Percentiles rank a stretch among this genome's conserved stretches.
These are phyloP conservation scores for Thielaviopsis populi DNA, from an alignment of 2,329 filamentous ascomycete species.

Conservation along the genomic window DNA sequence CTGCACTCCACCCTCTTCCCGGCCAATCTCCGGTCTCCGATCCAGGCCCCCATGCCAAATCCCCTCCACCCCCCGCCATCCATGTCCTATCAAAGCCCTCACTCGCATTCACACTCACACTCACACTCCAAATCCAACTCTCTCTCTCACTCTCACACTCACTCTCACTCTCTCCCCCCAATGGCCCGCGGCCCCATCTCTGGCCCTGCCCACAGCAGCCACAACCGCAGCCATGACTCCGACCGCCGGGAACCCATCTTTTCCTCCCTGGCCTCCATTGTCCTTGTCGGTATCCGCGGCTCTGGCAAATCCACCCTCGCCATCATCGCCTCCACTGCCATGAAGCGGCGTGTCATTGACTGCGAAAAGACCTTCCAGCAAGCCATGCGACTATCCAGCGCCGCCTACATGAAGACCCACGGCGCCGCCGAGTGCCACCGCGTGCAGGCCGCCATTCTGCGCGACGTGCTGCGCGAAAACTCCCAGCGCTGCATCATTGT, in stretches of 20 bases:
- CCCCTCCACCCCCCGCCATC: neutral
- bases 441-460: constrained; percentile 47
- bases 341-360: constrained; percentile 53
- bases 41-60: neutral
- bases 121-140: too few species aligned
- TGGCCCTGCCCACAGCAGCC: constrained; percentile 7
- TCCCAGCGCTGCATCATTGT: constrained; percentile 51
- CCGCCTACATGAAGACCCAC: constrained; percentile 47
- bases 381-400: constrained; percentile 44
- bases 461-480: constrained; percentile 43
- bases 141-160: neutral
- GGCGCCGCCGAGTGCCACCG: constrained; percentile 47
- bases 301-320: constrained; percentile 63
- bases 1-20: too few species aligned
- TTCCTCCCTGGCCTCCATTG: constrained; percentile 49
- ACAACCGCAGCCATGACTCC: constrained; percentile 19
- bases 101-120: neutral
- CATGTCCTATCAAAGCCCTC: neutral
- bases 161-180: neutral
- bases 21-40: constrained; percentile 1
- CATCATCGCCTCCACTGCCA: constrained; percentile 57
- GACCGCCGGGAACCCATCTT: constrained; percentile 26
- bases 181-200: neutral
- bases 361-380: constrained; percentile 54
- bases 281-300: constrained; percentile 58